Evolutionary conservation across 805 yeast species (phyloP), one percentile per base, ranked within the genome.

Genomic region (Lachancea mirantina): DNA sequence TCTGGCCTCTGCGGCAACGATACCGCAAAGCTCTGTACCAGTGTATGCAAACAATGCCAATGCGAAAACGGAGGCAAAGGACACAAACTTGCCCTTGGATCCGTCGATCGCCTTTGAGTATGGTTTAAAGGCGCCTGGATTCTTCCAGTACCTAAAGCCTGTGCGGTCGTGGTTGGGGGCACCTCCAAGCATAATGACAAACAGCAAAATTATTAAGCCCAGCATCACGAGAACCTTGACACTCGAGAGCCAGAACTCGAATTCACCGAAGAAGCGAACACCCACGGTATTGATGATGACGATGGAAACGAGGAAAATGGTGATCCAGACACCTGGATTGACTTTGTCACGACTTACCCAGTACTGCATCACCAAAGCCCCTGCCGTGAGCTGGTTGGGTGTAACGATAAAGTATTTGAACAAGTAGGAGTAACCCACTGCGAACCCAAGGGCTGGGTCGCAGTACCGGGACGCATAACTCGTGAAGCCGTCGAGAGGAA

Each of bases 111-210:
- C 47, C 11, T 74, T 74, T 34, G 50, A 59, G 51, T 50, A 62
- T 39, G 62, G 57, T 29, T 50, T 63, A 45, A 68, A 79, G 0
- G 84, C 79, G 40, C 87, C 88, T 0, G 87, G 85, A 40, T 72
- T 50, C 26, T 65, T 55, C 84, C 84, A 80, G 52, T 65, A 80
- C 47, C 82, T 67, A 61, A 78, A 81, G 1, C 88, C 89, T 20
- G 72, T 58, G 56, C 89, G 68, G 46, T 80, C 85, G 47, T 77
- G 78, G 26, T 67, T 66, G 42, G 89, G 88, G 18, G 77, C 83
- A 34, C 92, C 94, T 39, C 94, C 94, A 36, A 76, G 62, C 61
- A 80, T 78, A 39, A 82, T 70, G 37, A 77, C 60, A 42, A 80
- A 67, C 33, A 80, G 62, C 32, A 79, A 55, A 10, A 83, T 39